These are phyloP conservation scores for Populus ilicifolia DNA, from an alignment of 345 rosid species.

Conservation along the genomic window DNA sequence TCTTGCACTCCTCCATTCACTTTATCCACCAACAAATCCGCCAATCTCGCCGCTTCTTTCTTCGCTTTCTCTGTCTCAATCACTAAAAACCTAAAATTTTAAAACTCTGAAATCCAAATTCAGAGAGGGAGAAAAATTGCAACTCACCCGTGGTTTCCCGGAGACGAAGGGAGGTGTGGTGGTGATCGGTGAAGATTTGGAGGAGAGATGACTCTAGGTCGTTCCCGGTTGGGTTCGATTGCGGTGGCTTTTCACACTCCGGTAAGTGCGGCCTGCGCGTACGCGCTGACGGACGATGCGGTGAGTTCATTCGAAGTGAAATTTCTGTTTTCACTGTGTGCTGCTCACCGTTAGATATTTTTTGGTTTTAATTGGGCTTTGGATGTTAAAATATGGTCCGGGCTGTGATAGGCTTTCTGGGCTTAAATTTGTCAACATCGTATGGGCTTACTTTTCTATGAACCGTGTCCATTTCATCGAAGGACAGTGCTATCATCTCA, in stretches of 20 bases:
- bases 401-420: background rate
- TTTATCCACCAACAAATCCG: slow-evolving; percentile 70
- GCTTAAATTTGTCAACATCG: background rate
- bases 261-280: background rate
- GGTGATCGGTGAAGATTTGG: slow-evolving; percentile 56
- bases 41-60: slow-evolving; percentile 67
- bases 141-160: slow-evolving; percentile 53
- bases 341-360: background rate
- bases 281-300: slow-evolving; percentile 8
- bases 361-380: background rate
- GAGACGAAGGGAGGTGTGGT: slow-evolving; percentile 52
- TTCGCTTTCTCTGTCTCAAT: slow-evolving; percentile 53
- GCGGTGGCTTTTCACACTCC: slow-evolving; percentile 16
- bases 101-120: background rate
- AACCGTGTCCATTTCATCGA: too few relatives aligned
- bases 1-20: slow-evolving; percentile 87
- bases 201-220: slow-evolving; percentile 56
- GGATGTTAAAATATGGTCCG: background rate
- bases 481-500: background rate
- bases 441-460: too few relatives aligned
- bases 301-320: background rate
- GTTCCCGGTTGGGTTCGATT: slow-evolving; percentile 12
- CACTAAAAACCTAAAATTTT: background rate
- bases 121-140: background rate
- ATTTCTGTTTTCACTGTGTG: background rate